These are phyloP conservation scores for Gossypium sturtianum DNA, from an alignment of 345 rosid species.

Conservation along the genomic window DNA sequence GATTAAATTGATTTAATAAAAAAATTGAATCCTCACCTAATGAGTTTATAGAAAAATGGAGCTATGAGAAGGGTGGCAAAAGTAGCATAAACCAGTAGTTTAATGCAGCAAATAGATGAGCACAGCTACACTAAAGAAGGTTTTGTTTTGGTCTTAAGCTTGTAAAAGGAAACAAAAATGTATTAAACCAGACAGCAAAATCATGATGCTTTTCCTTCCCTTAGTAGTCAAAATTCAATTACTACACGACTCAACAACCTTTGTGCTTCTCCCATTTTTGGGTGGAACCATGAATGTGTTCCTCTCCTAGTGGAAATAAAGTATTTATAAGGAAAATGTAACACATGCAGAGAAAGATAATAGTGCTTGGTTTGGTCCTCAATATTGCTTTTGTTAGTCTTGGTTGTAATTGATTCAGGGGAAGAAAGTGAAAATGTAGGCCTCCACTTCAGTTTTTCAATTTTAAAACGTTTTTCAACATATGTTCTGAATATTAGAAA, in stretches of 20 bases:
- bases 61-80: neutral
- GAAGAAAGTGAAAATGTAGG: neutral
- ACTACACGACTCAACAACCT: neutral
- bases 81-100: too few species aligned
- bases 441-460: neutral
- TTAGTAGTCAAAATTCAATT: neutral
- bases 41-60: too few species aligned
- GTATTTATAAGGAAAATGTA: neutral
- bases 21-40: too few species aligned
- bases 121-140: neutral
- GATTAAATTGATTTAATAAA: too few species aligned
- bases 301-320: neutral
- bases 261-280: neutral
- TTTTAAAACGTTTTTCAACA: neutral
- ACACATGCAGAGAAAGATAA: neutral
- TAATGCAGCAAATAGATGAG: neutral
- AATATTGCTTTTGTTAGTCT: neutral
- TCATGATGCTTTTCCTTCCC: neutral
- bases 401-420: conserved; percentile 1
- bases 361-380: neutral
- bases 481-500: neutral
- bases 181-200: neutral
- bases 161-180: neutral
- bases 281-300: neutral
- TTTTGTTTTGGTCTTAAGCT: neutral